Percentiles rank a stretch among this genome's conserved stretches.
phyloP scores from a whole-genome alignment of 768 basidiomycete genomes.

The Trametes elegans region DNA sequence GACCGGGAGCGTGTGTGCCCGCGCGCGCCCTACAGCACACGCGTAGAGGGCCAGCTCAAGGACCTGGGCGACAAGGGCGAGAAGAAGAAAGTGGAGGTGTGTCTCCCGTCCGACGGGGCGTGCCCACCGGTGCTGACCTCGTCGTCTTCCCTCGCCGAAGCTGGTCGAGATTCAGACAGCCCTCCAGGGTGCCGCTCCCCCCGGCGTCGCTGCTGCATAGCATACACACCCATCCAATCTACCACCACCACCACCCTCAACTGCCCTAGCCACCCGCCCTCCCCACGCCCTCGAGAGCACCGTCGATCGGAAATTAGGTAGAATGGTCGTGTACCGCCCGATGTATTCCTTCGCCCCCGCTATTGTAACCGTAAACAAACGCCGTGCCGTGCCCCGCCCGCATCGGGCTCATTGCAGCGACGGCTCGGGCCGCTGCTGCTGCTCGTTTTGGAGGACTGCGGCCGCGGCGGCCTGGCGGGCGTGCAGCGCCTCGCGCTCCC shows the following conservation, averaged over 20 bases:
- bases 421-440: not conserved
- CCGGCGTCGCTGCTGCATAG: not conserved
- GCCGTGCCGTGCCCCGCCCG: too few relatives aligned
- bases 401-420: too few relatives aligned
- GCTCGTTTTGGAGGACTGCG: not conserved
- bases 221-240: not conserved
- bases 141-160: constrained; percentile 33
- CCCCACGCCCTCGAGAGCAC: not conserved
- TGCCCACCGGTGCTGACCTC: not conserved
- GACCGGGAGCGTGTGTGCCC: not conserved
- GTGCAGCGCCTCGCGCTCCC: constrained; percentile 36
- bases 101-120: constrained; percentile 9
- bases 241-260: not conserved
- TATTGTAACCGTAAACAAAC: too few relatives aligned
- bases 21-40: constrained; percentile 55
- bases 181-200: constrained; percentile 34
- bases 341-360: not conserved
- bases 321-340: not conserved
- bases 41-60: constrained; percentile 79
- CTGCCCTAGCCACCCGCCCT: not conserved
- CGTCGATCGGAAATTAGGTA: constrained; percentile 4
- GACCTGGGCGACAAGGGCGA: constrained; percentile 76
- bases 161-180: constrained; percentile 66
- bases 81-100: constrained; percentile 80
- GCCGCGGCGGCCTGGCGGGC: constrained; percentile 18